These are phyloP conservation scores for Pythium folliculosum DNA, from an alignment of 352 stramenopile species.

Conservation along the genomic window DNA sequence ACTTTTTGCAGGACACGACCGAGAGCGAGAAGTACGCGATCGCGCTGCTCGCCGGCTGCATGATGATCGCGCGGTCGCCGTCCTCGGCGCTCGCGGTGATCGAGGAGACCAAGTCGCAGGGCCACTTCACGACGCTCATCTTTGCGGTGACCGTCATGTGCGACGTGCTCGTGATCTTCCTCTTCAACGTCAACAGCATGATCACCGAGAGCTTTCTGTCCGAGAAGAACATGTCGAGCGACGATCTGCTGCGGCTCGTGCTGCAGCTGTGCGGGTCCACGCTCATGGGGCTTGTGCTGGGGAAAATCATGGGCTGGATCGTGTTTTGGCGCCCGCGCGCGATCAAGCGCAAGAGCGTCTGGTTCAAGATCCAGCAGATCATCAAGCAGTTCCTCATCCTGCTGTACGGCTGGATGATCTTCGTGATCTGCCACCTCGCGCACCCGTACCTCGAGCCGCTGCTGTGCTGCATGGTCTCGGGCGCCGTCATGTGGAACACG, in stretches of 20 bases:
- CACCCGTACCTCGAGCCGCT: constrained; percentile 69
- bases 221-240: constrained; percentile 51
- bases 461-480: constrained; percentile 70
- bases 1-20: constrained; percentile 63
- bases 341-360: constrained; percentile 60
- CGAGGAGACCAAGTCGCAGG: constrained; percentile 62
- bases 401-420: constrained; percentile 61
- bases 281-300: constrained; percentile 45
- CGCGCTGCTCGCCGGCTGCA: constrained; percentile 58
- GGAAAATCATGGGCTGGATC: constrained; percentile 57
- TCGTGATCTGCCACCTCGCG: constrained; percentile 57
- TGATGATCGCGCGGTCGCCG: constrained; percentile 73
- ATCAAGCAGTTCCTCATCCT: constrained; percentile 62
- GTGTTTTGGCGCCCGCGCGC: constrained; percentile 51
- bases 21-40: constrained; percentile 64
- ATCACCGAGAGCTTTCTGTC: constrained; percentile 62
- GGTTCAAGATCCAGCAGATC: constrained; percentile 38
- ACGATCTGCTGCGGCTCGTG: constrained; percentile 33
- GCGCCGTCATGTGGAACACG: constrained; percentile 67
- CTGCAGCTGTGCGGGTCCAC: constrained; percentile 57
- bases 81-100: constrained; percentile 70
- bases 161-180: constrained; percentile 66
- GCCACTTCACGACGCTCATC: constrained; percentile 69
- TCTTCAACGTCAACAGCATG: constrained; percentile 78
- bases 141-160: constrained; percentile 75